phyloP scores from a whole-genome alignment of 2,329 filamentous ascomycete species.

The Colletotrichum aenigma region DNA sequence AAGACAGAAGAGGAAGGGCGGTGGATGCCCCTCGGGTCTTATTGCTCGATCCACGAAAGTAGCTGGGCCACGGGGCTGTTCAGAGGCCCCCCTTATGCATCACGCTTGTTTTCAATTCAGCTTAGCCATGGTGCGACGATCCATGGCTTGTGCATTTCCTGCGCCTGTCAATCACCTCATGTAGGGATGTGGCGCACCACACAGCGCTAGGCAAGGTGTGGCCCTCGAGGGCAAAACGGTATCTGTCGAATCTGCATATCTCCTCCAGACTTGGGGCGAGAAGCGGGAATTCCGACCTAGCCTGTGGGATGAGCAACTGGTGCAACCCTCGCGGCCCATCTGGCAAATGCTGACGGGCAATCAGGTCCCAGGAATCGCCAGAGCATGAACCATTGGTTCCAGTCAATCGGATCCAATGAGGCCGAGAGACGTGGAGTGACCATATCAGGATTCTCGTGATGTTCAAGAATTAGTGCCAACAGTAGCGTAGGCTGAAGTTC shows the following conservation, averaged over 20 bases:
- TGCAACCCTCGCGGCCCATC: neutral
- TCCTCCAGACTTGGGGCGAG: neutral
- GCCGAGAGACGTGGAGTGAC: neutral
- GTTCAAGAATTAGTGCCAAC: neutral
- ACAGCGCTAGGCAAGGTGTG: neutral
- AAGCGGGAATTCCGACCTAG: neutral
- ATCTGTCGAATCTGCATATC: neutral
- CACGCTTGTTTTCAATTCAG: neutral
- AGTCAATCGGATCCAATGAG: neutral
- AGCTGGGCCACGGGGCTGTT: neutral
- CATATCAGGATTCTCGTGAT: slow-evolving; percentile 1
- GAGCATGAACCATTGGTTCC: neutral
- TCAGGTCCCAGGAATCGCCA: neutral
- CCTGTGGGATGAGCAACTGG: neutral
- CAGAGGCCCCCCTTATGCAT: neutral
- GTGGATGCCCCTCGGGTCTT: slow-evolving; percentile 10
- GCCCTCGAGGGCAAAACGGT: neutral
- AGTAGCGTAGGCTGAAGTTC: neutral
- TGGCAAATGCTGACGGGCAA: neutral
- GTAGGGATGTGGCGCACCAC: neutral
- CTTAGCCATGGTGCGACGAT: neutral
- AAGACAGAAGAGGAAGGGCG: neutral
- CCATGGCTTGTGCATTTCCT: neutral
- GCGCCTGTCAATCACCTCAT: neutral
- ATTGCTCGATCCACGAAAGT: neutral